Evolutionary conservation across 148 eudicot genomes (phyloP).

Genomic region (Silene uniflora): DNA sequence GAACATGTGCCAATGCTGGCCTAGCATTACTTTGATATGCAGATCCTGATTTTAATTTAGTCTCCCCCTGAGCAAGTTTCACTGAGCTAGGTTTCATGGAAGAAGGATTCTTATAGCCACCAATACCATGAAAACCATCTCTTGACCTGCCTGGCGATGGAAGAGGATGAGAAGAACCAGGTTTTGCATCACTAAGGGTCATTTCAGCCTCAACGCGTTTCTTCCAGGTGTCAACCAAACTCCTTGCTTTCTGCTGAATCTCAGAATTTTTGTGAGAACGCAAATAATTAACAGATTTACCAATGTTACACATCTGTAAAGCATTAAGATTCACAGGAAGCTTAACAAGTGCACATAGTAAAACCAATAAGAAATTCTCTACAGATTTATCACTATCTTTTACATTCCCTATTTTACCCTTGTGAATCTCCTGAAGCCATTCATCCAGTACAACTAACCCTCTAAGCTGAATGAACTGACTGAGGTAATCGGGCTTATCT

Average conservation of each 20-base stretch:
- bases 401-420: conserved; percentile 60
- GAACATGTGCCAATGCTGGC: conserved; percentile 30
- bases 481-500: conserved; percentile 70
- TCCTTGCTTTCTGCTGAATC: conserved; percentile 89
- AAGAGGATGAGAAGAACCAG: conserved; percentile 49
- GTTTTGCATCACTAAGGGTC: conserved; percentile 58
- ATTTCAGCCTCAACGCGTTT: conserved; percentile 95
- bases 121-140: conserved; percentile 42
- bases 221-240: conserved; percentile 94
- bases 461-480: conserved; percentile 66
- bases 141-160: conserved; percentile 53
- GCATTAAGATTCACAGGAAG: conserved; percentile 88
- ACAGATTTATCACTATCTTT: conserved; percentile 64
- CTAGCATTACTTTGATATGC: conserved; percentile 39
- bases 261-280: conserved; percentile 73
- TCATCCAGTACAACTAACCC: conserved; percentile 76
- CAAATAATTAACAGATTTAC: conserved; percentile 87
- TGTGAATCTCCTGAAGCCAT: conserved; percentile 85
- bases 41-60: conserved; percentile 36
- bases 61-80: conserved; percentile 47
- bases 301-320: conserved; percentile 77
- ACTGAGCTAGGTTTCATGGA: conserved; percentile 40
- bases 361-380: conserved; percentile 78
- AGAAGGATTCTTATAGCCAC: conserved; percentile 34
- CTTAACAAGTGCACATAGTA: conserved; percentile 84